phyloP scores from a whole-genome alignment of 495 filamentous ascomycete genomes.

The Achaetomiella virescens region DNA sequence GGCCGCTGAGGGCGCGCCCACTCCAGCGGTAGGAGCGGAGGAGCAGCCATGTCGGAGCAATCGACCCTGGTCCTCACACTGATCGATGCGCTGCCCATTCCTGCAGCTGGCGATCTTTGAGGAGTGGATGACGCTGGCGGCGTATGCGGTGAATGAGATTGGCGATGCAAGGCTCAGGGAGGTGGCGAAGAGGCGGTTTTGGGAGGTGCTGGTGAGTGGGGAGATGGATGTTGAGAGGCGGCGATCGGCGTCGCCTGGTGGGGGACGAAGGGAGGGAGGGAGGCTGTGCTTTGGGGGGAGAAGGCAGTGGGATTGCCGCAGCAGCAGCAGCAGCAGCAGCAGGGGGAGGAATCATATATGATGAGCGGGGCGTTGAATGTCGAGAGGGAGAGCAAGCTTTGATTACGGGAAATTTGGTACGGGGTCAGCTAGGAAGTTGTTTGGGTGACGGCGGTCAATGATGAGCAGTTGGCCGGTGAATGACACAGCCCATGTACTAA shows the following conservation, averaged over 20 bases:
- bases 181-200: slow-evolving; percentile 67
- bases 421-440: too few relatives aligned
- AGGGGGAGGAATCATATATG: slow-evolving; percentile 22
- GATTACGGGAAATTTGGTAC: too few relatives aligned
- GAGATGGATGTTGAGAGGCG: slow-evolving; percentile 91
- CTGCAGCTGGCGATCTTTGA: slow-evolving; percentile 64
- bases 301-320: not conserved
- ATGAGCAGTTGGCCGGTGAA: too few relatives aligned
- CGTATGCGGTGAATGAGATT: slow-evolving; percentile 59
- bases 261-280: slow-evolving; percentile 44
- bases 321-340: slow-evolving; percentile 5
- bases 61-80: slow-evolving; percentile 72
- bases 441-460: too few relatives aligned
- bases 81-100: slow-evolving; percentile 73
- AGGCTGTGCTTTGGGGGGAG: slow-evolving; percentile 30
- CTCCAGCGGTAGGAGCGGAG: not conserved
- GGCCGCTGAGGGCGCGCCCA: too few relatives aligned
- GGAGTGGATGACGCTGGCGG: slow-evolving; percentile 57
- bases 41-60: slow-evolving; percentile 62
- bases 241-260: slow-evolving; percentile 85
- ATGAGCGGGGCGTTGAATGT: slow-evolving; percentile 41
- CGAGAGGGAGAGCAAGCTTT: slow-evolving; percentile 9
- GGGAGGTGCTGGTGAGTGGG: slow-evolving; percentile 74
- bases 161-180: slow-evolving; percentile 55
- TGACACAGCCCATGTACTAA: too few relatives aligned